These are phyloP conservation scores for Malassezia sympodialis DNA, from an alignment of 1,284 basidiomycete genomes.

Conservation along the genomic window DNA sequence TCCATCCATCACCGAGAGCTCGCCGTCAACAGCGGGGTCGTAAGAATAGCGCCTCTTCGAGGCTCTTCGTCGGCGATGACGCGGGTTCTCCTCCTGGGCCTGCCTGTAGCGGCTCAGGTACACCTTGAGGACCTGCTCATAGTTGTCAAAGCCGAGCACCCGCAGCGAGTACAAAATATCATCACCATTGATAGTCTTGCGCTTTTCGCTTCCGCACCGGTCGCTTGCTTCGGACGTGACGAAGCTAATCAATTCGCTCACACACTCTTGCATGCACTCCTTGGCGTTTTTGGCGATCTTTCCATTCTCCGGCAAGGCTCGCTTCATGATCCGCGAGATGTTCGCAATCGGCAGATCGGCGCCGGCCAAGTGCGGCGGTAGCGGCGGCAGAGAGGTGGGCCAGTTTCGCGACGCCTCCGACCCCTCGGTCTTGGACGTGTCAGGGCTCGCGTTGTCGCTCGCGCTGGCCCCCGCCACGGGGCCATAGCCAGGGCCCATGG, in stretches of 20 bases:
- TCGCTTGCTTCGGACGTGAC: conserved; percentile 83
- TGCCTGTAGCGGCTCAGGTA: conserved; percentile 61
- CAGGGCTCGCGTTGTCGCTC: neutral
- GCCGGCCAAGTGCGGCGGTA: conserved; percentile 16
- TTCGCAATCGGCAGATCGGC: conserved; percentile 62
- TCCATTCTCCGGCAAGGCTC: conserved; percentile 72
- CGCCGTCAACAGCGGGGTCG: neutral
- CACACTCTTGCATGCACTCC: conserved; percentile 90
- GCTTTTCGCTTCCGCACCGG: conserved; percentile 74
- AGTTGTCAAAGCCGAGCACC: conserved; percentile 86
- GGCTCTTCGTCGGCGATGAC: conserved; percentile 14
- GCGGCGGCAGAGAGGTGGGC: conserved; percentile 7
- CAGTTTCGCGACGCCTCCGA: neutral
- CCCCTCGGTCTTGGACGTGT: neutral
- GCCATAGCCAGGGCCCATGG: neutral
- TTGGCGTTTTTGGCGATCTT: conserved; percentile 96
- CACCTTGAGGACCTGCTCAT: conserved; percentile 76
- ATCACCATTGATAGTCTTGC: conserved; percentile 72
- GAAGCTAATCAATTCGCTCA: conserved; percentile 90
- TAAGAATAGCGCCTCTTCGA: conserved; percentile 9
- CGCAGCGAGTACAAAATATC: conserved; percentile 80
- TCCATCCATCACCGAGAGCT: neutral
- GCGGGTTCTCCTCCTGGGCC: conserved; percentile 16
- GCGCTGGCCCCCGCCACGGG: neutral
- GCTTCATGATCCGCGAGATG: conserved; percentile 88